A percentile compares a stretch with the other conserved stretches of the same genome.
These are phyloP conservation scores for Scolecobasidium constrictum DNA, from an alignment of 2,329 filamentous ascomycete genomes.

Conservation along the genomic window DNA sequence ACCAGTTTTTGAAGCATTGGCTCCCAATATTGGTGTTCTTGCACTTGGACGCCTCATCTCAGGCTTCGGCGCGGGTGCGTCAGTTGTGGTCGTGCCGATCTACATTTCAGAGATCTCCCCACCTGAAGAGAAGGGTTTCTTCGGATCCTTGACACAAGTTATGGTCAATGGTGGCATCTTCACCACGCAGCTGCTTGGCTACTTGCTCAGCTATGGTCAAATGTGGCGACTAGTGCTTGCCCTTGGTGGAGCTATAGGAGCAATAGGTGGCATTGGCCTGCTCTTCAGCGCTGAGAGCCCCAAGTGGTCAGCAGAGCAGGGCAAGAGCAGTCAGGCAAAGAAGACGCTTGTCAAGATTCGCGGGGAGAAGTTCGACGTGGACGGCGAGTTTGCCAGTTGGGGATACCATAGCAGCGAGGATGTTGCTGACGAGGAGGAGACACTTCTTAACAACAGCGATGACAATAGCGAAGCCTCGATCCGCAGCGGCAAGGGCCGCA, in stretches of 20 bases:
- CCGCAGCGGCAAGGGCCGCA: conserved; percentile 11
- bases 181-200: conserved; percentile 70
- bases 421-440: conserved; percentile 53
- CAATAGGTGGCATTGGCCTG: conserved; percentile 58
- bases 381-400: conserved; percentile 55
- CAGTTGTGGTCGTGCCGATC: conserved; percentile 85
- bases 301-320: conserved; percentile 65
- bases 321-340: conserved; percentile 50
- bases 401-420: conserved; percentile 20
- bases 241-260: conserved; percentile 57
- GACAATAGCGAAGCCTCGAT: conserved; percentile 16
- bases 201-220: conserved; percentile 69
- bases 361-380: conserved; percentile 56
- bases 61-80: conserved; percentile 75
- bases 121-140: conserved; percentile 58
- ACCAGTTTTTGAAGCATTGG: conserved; percentile 62
- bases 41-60: conserved; percentile 66
- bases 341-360: conserved; percentile 64
- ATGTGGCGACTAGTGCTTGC: conserved; percentile 79
- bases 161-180: conserved; percentile 90
- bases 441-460: conserved; percentile 44
- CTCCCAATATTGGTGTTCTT: conserved; percentile 56
- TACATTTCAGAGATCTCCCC: conserved; percentile 92
- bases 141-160: conserved; percentile 76
- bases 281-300: conserved; percentile 71